Percentiles rank a stretch among this genome's conserved stretches.
phyloP scores from a whole-genome alignment of 371 early-diverging fungal species.

The Mortierella sp. region DNA sequence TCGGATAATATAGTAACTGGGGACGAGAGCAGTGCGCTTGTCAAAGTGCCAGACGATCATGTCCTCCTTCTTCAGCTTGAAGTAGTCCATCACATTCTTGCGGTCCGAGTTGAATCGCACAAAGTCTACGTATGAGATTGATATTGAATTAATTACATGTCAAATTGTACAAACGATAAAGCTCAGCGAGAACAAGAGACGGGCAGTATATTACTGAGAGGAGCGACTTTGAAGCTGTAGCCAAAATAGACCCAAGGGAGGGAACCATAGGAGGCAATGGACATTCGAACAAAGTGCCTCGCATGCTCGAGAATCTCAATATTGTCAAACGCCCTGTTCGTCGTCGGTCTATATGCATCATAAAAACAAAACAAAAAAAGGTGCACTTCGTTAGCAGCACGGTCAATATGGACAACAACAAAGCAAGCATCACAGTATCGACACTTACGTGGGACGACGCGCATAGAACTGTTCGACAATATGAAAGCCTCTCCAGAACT shows the following conservation, averaged over 20 bases:
- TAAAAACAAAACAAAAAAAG: neutral
- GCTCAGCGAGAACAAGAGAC: neutral
- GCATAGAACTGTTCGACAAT: conserved; percentile 51
- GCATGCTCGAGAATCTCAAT: conserved; percentile 63
- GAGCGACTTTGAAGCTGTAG: conserved; percentile 54
- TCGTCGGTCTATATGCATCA: conserved; percentile 30
- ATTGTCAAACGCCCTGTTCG: conserved; percentile 47
- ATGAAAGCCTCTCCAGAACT: conserved; percentile 50
- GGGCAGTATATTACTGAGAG: conserved; percentile 34
- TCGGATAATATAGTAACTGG: conserved; percentile 82
- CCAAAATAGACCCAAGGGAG: conserved; percentile 58
- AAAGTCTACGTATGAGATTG: conserved; percentile 63
- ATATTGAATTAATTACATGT: too few species aligned
- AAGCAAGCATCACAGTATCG: neutral
- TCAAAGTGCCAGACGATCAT: conserved; percentile 84
- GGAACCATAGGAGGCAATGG: conserved; percentile 69
- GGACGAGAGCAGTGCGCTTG: conserved; percentile 78
- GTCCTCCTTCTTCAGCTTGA: conserved; percentile 77
- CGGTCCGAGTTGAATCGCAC: conserved; percentile 81
- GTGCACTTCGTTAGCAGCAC: too few species aligned
- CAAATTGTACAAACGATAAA: neutral
- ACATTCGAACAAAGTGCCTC: conserved; percentile 68
- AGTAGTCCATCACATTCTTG: conserved; percentile 76
- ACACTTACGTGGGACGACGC: conserved; percentile 44
- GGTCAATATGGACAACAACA: neutral